Percentiles rank a stretch among this genome's conserved stretches.
Evolutionary conservation across 257 asterid species (phyloP).

Genomic region (Solanum megistacrolobum): DNA sequence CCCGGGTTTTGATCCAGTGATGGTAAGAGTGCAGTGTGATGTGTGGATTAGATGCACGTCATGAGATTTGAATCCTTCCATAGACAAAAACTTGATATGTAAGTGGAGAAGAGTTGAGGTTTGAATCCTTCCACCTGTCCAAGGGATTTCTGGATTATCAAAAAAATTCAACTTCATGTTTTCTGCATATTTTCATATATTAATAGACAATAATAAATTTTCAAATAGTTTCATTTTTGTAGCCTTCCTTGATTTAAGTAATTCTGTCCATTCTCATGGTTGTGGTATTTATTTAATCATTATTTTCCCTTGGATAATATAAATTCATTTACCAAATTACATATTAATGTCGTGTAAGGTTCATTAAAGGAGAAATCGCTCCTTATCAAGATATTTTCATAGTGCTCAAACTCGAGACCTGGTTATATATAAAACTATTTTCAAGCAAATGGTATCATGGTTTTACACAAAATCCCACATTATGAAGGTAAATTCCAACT

Average conservation of each 20-base stretch:
- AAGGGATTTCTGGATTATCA: not conserved
- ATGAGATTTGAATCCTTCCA: not conserved
- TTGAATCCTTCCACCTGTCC: not conserved
- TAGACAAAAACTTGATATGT: not conserved
- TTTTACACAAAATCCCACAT: not conserved
- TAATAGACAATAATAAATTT: not conserved
- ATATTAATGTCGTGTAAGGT: not conserved
- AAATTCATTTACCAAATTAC: not conserved
- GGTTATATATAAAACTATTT: not conserved
- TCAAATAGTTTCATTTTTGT: not conserved
- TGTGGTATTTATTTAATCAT: not conserved
- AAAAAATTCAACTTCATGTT: not conserved
- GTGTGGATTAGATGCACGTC: not conserved
- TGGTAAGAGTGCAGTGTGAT: not conserved
- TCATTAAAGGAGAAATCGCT: not conserved
- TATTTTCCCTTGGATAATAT: not conserved
- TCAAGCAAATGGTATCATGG: not conserved
- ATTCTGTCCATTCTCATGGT: not conserved
- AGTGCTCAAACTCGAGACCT: not conserved
- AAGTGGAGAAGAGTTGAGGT: not conserved
- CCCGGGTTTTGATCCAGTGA: not conserved
- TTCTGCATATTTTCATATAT: not conserved
- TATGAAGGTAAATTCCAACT: not conserved
- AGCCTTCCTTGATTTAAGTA: not conserved
- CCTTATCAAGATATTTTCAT: not conserved